These are phyloP conservation scores for Naganishia onofrii DNA, from an alignment of 768 basidiomycete species.

Conservation along the genomic window DNA sequence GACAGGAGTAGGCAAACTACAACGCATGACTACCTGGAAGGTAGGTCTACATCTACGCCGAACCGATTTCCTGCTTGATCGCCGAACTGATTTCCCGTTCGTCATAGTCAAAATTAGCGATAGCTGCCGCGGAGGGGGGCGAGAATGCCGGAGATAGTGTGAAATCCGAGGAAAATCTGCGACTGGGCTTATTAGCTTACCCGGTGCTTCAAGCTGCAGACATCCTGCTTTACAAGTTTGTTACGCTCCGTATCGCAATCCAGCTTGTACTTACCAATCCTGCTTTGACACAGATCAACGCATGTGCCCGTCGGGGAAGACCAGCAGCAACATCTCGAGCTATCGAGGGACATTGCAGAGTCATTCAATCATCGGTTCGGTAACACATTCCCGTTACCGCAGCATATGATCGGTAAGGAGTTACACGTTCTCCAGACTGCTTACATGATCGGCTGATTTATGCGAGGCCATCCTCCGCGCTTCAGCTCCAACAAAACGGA, in stretches of 20 bases:
- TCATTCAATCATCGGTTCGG: conserved; percentile 71
- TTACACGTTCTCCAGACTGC: background rate
- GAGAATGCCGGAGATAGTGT: conserved; percentile 63
- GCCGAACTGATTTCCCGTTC: background rate
- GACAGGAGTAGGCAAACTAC: conserved; percentile 74
- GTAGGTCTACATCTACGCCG: conserved; percentile 53
- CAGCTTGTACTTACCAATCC: background rate
- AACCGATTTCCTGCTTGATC: too few species aligned
- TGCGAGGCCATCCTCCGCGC: background rate
- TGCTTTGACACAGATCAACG: conserved; percentile 62
- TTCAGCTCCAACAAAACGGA: conserved; percentile 72
- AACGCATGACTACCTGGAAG: conserved; percentile 97
- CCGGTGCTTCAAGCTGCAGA: conserved; percentile 93
- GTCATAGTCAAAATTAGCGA: conserved; percentile 68
- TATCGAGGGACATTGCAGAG: conserved; percentile 77
- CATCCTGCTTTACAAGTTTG: conserved; percentile 77
- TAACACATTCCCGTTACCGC: conserved; percentile 69
- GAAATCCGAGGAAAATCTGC: conserved; percentile 75
- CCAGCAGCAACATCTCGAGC: conserved; percentile 89
- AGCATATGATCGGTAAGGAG: conserved; percentile 68
- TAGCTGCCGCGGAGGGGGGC: conserved; percentile 35
- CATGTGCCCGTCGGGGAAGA: conserved; percentile 97
- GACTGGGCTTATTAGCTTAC: conserved; percentile 84
- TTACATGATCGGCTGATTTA: background rate
- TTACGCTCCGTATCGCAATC: background rate